Base-by-base conservation (phyloP, 306 rosid species). In the Castanea mollissima region DNA sequence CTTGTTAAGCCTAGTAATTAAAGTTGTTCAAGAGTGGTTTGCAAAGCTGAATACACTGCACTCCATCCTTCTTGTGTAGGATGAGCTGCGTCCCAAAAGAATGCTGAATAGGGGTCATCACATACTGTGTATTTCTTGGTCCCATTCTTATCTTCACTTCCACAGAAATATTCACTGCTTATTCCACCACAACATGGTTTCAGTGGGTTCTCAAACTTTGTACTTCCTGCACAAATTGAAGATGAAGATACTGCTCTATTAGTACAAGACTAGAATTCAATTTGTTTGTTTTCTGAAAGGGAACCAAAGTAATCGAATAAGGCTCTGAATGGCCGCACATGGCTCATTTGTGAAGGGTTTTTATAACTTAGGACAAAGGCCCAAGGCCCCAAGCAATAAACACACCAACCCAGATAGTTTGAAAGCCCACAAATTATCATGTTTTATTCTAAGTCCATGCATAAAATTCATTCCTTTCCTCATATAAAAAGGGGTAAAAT, bases 21-120 rank as follows among this genome's bases (percentile, higher is more conserved):
- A 67, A 67, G 51, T 35, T 18, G 51, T 67, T 67, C 7, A 19
- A 67, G 27, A 19, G 6, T 67, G 72, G 72, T 14, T 67, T 67
- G 51, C 72, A 67, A 67, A 19, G 52, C 72, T 19, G 52, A 34
- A 34, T 49, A 69, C 57, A 81, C 80, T 16, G 79, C 85, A 63
- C 18, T 70, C 85, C 82, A 82, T 55, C 82, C 85, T 21, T 76
- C 75, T 51, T 82, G 79, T 51, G 85, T 64, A 16, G 85, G 82
- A 56, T 82, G 79, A 35, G 2, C 55, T 6, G 6, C 3, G 31
- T 82, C 85, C 82, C 82, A 82, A 29, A 82, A 77, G 71, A 82
- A 82, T 4, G 85, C 21, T 2, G 75, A 25, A 11, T 77, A 19
- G 4, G 82, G 85, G 44, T 82, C 55, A 2, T 77, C 54, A 20